Conservation (phyloP, 2,329 filamentous ascomycete species). For the Chaetomiaceae sp. region DNA sequence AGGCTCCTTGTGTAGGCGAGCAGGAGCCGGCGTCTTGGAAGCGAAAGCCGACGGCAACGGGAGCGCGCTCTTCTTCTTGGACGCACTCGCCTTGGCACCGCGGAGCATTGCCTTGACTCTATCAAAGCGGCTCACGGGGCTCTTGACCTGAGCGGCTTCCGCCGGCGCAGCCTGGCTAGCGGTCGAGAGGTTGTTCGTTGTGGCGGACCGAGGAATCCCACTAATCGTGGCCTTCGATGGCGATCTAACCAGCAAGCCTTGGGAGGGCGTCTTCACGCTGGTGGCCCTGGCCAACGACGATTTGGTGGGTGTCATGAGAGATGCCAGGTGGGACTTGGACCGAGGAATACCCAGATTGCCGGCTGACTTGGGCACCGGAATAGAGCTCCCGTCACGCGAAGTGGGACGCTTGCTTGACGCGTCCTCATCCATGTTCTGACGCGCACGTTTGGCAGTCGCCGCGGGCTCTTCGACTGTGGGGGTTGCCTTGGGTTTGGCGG, state of each 20-base stretch:
- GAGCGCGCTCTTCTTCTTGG: constrained; percentile 44
- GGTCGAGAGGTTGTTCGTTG: constrained; percentile 40
- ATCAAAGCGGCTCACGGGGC: constrained; percentile 47
- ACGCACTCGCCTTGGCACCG: constrained; percentile 35
- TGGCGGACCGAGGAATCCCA: constrained; percentile 48
- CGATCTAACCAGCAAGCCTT: constrained; percentile 50
- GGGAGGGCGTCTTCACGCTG: constrained; percentile 46
- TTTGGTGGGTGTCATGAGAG: constrained; percentile 73
- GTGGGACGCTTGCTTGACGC: constrained; percentile 59
- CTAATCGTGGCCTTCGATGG: constrained; percentile 46
- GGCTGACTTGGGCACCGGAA: constrained; percentile 46
- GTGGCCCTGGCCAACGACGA: constrained; percentile 62
- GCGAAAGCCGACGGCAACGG: constrained; percentile 39
- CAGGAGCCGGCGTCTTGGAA: constrained; percentile 46
- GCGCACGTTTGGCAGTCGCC: constrained; percentile 64
- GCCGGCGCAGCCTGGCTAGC: constrained; percentile 4
- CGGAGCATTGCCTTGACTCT: constrained; percentile 57
- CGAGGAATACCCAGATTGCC: constrained; percentile 41
- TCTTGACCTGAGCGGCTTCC: constrained; percentile 35
- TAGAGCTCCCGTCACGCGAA: constrained; percentile 48
- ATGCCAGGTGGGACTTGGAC: constrained; percentile 48
- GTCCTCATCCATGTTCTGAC: constrained; percentile 64
- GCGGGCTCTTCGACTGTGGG: constrained; percentile 30
- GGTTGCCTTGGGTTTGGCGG: constrained; percentile 28
- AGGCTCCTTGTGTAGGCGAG: constrained; percentile 47